phyloP scores from a whole-genome alignment of 2,329 filamentous ascomycete species.

The Trichoderma atroviride region DNA sequence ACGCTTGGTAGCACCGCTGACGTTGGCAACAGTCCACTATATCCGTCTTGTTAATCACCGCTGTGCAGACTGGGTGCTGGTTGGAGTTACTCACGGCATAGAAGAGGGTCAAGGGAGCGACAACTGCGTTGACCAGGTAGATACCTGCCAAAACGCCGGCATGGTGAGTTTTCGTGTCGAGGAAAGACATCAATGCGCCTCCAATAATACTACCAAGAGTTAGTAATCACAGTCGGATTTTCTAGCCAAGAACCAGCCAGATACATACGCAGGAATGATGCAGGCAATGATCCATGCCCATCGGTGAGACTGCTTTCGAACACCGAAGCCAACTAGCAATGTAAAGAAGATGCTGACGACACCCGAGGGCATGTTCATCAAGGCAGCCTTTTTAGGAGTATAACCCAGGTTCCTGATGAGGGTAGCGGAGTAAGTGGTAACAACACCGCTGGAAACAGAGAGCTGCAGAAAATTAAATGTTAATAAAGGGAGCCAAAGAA shows the following conservation, averaged over 20 bases:
- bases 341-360: constrained; percentile 56
- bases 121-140: constrained; percentile 55
- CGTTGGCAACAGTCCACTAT: constrained; percentile 54
- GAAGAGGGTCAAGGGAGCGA: constrained; percentile 49
- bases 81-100: constrained; percentile 44
- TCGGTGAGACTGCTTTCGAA: constrained; percentile 50
- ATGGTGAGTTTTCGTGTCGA: constrained; percentile 47
- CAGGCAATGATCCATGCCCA: constrained; percentile 55
- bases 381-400: constrained; percentile 47
- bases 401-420: constrained; percentile 54
- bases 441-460: constrained; percentile 56
- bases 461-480: constrained; percentile 34
- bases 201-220: constrained; percentile 46
- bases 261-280: constrained; percentile 50
- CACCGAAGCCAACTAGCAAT: constrained; percentile 51
- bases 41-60: background rate
- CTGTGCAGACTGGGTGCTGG: background rate
- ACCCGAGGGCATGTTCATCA: constrained; percentile 59
- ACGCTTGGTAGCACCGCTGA: constrained; percentile 56
- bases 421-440: constrained; percentile 58
- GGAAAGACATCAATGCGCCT: constrained; percentile 56
- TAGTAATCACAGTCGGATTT: background rate
- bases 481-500: background rate
- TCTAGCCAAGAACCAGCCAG: background rate
- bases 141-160: constrained; percentile 52